Evolutionary conservation across 2,329 filamentous ascomycete genomes (phyloP), one percentile per base, ranked within the genome.

Genomic region (Peltaster fructicola): DNA sequence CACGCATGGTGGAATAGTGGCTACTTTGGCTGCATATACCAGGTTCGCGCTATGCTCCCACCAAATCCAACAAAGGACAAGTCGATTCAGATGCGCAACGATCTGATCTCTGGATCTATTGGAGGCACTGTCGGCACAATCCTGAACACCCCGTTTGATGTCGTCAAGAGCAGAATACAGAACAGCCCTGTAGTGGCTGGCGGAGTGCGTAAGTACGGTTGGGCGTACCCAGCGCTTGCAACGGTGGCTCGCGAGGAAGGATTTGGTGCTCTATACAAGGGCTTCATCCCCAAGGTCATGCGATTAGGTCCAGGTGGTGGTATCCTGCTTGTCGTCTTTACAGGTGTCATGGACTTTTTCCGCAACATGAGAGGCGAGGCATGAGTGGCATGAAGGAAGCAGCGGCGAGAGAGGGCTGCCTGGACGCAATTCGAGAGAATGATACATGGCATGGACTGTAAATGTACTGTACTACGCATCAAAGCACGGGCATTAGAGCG

Each of bases 11-110:
- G 84, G 84, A 93, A 93, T 56, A 71, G 78, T 8, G 85, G 84
- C 30, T 93, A 92, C 66, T 98, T 98, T 52, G 88, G 88, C 45
- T 90, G 82, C 56, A 98, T 98, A 52, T 92, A 90, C 71, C 88
- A 98, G 58, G 80, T 95, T 34, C 77, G 84, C 48, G 67, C 70
- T 32, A 61, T 93, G 38, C 57, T 98, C 22, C 88, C 88, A 33
- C 65, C 70, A 48, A 48, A 48, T 33, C 44, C 44, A 0, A 72
- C 75, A n/a, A 68, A 76, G 28, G 75, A 69, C 53, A 91, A 92
- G 65, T 63, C 63, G 37, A 63, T 67, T 26, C 74, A 93, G 57
- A 78, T 91, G 55, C 56, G 66, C 30, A 93, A 92, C 50, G 84
- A 98, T 45, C 57, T 98, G 37, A 56, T 91, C 28, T 82, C 82